These are phyloP conservation scores for Trichoderma harzianum DNA, from an alignment of 2,329 filamentous ascomycete species.

Conservation along the genomic window DNA sequence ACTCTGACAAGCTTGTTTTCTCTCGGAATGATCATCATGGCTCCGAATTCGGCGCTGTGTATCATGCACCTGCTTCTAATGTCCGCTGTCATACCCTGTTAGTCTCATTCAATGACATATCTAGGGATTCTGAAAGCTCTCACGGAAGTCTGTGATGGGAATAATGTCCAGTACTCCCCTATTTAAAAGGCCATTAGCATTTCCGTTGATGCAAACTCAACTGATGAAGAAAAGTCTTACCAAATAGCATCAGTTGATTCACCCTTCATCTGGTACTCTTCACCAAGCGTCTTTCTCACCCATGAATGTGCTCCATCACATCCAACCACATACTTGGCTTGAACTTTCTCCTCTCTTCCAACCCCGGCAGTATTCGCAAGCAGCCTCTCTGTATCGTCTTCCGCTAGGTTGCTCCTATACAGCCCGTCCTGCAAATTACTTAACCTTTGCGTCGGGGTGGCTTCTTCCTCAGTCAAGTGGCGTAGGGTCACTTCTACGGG, in stretches of 20 bases:
- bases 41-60: constrained; percentile 53
- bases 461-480: constrained; percentile 56
- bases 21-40: constrained; percentile 61
- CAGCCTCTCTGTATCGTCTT: constrained; percentile 56
- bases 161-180: constrained; percentile 44
- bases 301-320: constrained; percentile 67
- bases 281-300: constrained; percentile 55
- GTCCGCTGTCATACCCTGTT: constrained; percentile 34
- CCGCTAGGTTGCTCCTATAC: constrained; percentile 56
- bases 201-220: not conserved
- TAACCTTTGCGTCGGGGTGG: constrained; percentile 42
- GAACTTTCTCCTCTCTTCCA: constrained; percentile 28
- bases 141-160: constrained; percentile 49
- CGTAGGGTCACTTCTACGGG: constrained; percentile 59
- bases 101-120: not conserved
- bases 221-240: constrained; percentile 21
- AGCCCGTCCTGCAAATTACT: constrained; percentile 46
- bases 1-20: constrained; percentile 61
- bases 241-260: constrained; percentile 53
- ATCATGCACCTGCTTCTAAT: constrained; percentile 57
- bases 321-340: constrained; percentile 60
- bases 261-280: constrained; percentile 49
- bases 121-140: not conserved
- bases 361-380: constrained; percentile 27
- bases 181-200: not conserved